These are phyloP conservation scores for Handroanthus guayacan DNA, from an alignment of 257 asterid genomes.

Conservation along the genomic window DNA sequence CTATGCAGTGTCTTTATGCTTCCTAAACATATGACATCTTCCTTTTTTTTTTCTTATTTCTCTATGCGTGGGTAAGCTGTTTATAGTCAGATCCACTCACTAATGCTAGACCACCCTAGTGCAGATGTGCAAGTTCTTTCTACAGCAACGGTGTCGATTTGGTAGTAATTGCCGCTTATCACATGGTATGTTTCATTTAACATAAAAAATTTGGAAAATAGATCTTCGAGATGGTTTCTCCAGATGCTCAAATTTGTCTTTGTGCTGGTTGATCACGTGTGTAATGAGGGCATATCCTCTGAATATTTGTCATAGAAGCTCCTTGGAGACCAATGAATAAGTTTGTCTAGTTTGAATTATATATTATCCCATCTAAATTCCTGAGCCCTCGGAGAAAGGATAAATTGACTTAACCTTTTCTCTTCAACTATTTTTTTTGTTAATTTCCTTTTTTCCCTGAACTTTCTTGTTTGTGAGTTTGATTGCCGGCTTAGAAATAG, in stretches of 20 bases:
- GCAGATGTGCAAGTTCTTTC: conserved; percentile 99
- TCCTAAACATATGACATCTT: neutral
- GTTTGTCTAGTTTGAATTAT: conserved; percentile 9
- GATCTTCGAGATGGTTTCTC: conserved; percentile 36
- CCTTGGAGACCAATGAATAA: conserved; percentile 14
- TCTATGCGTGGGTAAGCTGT: conserved; percentile 42
- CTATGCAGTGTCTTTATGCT: conserved; percentile 7
- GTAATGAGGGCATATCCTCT: conserved; percentile 24
- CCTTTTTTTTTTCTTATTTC: conserved; percentile 1
- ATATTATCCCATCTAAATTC: conserved; percentile 10
- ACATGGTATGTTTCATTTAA: conserved; percentile 84
- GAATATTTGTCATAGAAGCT: conserved; percentile 14
- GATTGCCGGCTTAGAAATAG: conserved; percentile 15
- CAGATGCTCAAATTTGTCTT: conserved; percentile 22
- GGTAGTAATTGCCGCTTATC: conserved; percentile 99
- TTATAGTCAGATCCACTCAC: conserved; percentile 56
- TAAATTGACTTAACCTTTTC: neutral
- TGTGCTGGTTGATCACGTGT: conserved; percentile 28
- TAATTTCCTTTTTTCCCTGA: neutral
- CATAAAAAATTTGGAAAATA: conserved; percentile 38
- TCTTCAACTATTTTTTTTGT: conserved; percentile 19
- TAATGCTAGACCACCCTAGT: conserved; percentile 83
- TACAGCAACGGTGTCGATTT: conserved; percentile 98
- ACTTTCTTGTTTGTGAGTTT: conserved; percentile 24
- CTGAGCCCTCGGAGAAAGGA: neutral